phyloP scores from a whole-genome alignment of 2,329 filamentous ascomycete species.

The Xylaria arbuscula region DNA sequence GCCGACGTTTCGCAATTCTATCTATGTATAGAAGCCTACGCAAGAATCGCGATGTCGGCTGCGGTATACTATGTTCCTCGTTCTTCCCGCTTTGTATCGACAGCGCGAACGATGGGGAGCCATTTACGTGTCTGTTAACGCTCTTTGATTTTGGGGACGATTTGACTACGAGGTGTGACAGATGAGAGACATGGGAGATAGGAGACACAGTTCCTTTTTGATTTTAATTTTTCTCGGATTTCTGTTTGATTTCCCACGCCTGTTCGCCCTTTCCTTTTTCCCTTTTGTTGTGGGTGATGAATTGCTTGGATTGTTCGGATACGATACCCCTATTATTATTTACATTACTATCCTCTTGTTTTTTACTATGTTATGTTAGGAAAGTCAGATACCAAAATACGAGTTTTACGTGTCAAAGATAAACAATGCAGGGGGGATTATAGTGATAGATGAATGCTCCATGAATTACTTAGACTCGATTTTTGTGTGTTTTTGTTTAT shows the following conservation, averaged over 20 bases:
- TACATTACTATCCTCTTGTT: neutral
- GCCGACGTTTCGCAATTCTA: constrained; percentile 7
- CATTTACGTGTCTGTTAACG: neutral
- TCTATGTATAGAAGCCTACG: constrained; percentile 6
- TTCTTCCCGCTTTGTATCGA: neutral
- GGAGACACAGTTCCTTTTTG: neutral
- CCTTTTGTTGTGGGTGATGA: constrained; percentile 5
- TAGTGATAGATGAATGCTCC: neutral
- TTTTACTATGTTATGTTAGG: neutral
- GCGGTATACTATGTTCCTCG: neutral
- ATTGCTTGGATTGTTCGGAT: constrained; percentile 26
- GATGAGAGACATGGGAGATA: neutral
- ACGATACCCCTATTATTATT: constrained; percentile 35
- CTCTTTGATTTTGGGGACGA: neutral
- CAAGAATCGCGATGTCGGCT: neutral
- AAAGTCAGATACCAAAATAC: constrained; percentile 3
- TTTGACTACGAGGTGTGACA: neutral
- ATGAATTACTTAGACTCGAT: too few species aligned
- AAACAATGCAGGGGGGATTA: neutral
- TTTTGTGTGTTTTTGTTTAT: neutral
- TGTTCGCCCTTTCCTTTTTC: neutral
- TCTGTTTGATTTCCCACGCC: neutral
- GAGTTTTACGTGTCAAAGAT: neutral
- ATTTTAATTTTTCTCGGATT: neutral
- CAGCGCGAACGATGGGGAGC: neutral